Evolutionary conservation across 169 alveolate genomes (phyloP), one percentile per base, ranked within the genome.

Genomic region (Plasmodium knowlesi): DNA sequence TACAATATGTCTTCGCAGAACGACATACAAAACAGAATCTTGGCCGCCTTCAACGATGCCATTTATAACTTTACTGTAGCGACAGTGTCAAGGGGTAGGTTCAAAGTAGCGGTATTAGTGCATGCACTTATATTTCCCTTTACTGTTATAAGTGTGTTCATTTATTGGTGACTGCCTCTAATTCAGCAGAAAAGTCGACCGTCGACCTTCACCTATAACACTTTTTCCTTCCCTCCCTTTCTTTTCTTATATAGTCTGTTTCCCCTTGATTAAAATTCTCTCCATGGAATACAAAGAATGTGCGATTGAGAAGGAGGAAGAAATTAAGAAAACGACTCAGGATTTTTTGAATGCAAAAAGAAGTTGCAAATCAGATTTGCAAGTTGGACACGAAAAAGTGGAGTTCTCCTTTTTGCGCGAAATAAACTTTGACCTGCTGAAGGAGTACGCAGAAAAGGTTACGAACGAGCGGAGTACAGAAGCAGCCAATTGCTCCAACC

Each of bases 11-110:
- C 92, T 5, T 81, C 92, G 3, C 83, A 43, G 61, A 19, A 34
- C 39, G 95, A 81, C 54, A 43, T 91, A 9, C 81, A 82, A 41
- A 25, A 34, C 16, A 81, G 76, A 81, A 91, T 82, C 61, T 25
- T 91, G 34, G 25, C 78, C 22, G 6, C 70, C 16, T 91, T 91
- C 78, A 91, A 91, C 57, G 92, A 91, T n/a, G 57, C 73, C 19
- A 46, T 91, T 16, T 82, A 91, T 28, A 91, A 91, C 61, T 91
- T 91, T 72, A 71, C 54, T 14, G 74, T 91, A n/a, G 83, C 95
- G 2, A 82, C 92, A 2, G 78, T 82, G 34, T 57, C 95, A 16
- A 32, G 37, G 57, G 95, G 95, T 91, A 81, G 57, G 61, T 57
- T 37, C 43, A 39, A 32, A 34, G 12, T 32, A 57, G 16, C 12